Evolutionary conservation across 23 red algal species (phyloP).

Genomic region (Cyanidioschyzon merolae): DNA sequence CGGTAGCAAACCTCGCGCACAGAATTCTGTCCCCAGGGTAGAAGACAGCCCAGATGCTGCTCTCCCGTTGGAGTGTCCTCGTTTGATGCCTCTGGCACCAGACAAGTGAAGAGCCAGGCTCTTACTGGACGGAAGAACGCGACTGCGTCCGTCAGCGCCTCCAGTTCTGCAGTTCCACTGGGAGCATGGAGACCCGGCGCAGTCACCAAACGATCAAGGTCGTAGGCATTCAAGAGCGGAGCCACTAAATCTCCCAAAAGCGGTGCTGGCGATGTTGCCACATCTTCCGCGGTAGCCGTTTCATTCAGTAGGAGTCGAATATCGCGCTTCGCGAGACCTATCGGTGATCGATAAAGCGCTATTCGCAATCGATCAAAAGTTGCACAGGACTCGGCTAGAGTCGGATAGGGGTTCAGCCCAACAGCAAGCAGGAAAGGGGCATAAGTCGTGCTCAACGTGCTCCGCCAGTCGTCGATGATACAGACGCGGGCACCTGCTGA

Average conservation of each 20-base stretch:
- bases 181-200: neutral
- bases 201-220: neutral
- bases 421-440: neutral
- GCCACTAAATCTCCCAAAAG: neutral
- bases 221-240: slow-evolving; percentile 5
- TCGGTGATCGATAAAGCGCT: neutral
- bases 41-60: neutral
- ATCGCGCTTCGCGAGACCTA: neutral
- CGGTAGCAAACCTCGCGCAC: neutral
- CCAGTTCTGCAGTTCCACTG: neutral
- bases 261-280: neutral
- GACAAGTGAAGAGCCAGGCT: slow-evolving; percentile 2
- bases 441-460: neutral
- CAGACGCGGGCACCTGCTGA: neutral
- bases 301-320: neutral
- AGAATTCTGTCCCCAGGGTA: neutral
- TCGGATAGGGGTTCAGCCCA: neutral
- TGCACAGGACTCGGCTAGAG: neutral
- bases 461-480: neutral
- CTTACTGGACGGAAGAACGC: neutral
- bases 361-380: neutral
- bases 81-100: neutral
- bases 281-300: neutral
- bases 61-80: neutral
- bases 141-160: neutral